Evolutionary conservation across 768 basidiomycete genomes (phyloP), one percentile per base, ranked within the genome.

Genomic region (Coprinopsis marcescibilis): DNA sequence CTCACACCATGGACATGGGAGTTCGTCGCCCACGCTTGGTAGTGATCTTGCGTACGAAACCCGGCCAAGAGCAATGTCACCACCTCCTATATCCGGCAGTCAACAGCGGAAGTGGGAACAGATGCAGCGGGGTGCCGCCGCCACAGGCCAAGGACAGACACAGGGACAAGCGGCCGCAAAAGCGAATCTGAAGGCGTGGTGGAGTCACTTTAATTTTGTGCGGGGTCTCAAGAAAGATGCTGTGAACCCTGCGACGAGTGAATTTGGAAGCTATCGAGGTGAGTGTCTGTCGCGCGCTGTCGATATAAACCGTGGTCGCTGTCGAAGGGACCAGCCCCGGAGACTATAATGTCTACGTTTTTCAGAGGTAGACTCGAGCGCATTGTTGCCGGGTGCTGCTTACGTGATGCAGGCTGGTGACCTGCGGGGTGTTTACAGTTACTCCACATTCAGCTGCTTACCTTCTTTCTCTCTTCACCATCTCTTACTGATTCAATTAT

Each of bases 101-200:
- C 39, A 24, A 15, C 15, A 40, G 39, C 12, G 19, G 10, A 17
- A 5, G 39, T 25, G 10, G 21, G 8, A 19, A 32, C 8, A 32
- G 30, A 32, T 8, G 19, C 19, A 11, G 37, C 33, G 15, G 8
- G 23, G 3, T 11, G n/a, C 4, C 7, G 35, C 34, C 45, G n/a
- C 2, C 17, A 25, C 37, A 24, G 23, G 46, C 17, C 46, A 27
- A 19, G 45, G 35, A 19, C 14, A 48, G 17, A 15, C 71, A 20
- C 72, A 78, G 4, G 68, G 73, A 8, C 82, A 73, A 52, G 77
- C 79, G 1, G 77, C 67, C n/a, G n/a, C n/a, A n/a, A n/a, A n/a
- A n/a, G n/a, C n/a, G n/a, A n/a, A n/a, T n/a, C n/a, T n/a, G 41
- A 85, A 81, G 67, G 77, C 87, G 8, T 92, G 89, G 89, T 89